Percentiles rank a stretch among this genome's conserved stretches.
Conservation (phyloP, 2,329 filamentous ascomycete species). For the Aschersonia sp. region DNA sequence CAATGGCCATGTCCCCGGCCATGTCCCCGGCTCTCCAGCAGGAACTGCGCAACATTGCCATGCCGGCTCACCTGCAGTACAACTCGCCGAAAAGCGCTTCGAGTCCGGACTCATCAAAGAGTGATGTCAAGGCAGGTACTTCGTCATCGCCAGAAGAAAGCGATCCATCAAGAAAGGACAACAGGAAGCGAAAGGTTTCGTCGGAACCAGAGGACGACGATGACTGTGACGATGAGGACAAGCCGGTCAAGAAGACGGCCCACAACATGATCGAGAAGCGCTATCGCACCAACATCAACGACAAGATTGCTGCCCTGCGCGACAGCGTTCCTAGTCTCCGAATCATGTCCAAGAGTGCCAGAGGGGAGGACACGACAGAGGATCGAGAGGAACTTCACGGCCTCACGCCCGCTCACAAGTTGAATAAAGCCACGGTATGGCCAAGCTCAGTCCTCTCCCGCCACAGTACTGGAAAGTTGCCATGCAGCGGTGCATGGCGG, state of each 20-base stretch:
- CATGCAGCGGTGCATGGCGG: too few species aligned
- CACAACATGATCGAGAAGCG: slow-evolving; percentile 98
- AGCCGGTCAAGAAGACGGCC: slow-evolving; percentile 68
- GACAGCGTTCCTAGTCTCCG: slow-evolving; percentile 86
- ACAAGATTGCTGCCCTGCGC: slow-evolving; percentile 84
- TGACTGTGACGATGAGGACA: slow-evolving; percentile 42
- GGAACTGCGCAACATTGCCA: slow-evolving; percentile 46
- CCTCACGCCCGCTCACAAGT: slow-evolving; percentile 74
- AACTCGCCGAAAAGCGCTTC: slow-evolving; percentile 41
- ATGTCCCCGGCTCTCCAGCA: slow-evolving; percentile 38
- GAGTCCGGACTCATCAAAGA: slow-evolving; percentile 40
- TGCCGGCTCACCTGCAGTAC: slow-evolving; percentile 48
- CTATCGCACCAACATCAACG: slow-evolving; percentile 90
- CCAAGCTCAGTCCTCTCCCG: too few species aligned
- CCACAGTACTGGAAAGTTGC: too few species aligned
- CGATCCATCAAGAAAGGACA: slow-evolving; percentile 28
- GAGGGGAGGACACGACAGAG: slow-evolving; percentile 52
- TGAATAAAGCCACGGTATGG: slow-evolving; percentile 88
- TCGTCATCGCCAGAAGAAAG: slow-evolving; percentile 45
- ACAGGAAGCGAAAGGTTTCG: slow-evolving; percentile 57
- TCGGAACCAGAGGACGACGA: slow-evolving; percentile 36
- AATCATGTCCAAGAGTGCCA: slow-evolving; percentile 61
- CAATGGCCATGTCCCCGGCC: slow-evolving; percentile 27
- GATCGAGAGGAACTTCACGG: slow-evolving; percentile 65
- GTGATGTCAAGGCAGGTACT: slow-evolving; percentile 28